Evolutionary conservation across 2,329 filamentous ascomycete genomes (phyloP).

Genomic region (Neonectria punicea): DNA sequence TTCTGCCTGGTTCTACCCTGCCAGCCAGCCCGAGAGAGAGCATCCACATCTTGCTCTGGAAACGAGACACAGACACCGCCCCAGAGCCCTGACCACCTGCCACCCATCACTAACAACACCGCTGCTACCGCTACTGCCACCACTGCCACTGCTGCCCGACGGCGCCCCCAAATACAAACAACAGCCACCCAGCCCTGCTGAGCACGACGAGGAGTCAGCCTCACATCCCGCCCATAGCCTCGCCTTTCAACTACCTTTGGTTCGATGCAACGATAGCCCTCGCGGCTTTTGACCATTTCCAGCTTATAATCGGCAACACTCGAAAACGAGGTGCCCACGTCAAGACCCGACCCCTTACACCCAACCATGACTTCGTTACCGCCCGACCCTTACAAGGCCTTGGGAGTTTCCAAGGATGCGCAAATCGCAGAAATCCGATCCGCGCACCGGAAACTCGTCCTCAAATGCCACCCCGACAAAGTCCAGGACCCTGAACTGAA

Average conservation of each 20-base stretch:
- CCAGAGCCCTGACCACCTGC: conserved; percentile 42
- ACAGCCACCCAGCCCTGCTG: conserved; percentile 37
- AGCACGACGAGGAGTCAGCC: conserved; percentile 36
- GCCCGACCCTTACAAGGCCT: conserved; percentile 81
- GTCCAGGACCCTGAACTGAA: conserved; percentile 82
- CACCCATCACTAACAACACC: conserved; percentile 7
- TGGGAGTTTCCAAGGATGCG: conserved; percentile 80
- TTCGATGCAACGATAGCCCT: conserved; percentile 40
- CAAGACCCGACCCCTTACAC: conserved; percentile 20
- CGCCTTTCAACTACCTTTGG: conserved; percentile 35
- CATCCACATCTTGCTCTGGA: conserved; percentile 41
- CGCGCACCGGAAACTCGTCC: conserved; percentile 85
- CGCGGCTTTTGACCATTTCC: conserved; percentile 16
- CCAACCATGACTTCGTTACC: conserved; percentile 61
- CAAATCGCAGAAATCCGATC: conserved; percentile 77
- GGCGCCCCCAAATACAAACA: conserved; percentile 38
- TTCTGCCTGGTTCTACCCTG: conserved; percentile 41
- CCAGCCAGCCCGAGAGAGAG: conserved; percentile 32
- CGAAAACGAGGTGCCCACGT: conserved; percentile 23
- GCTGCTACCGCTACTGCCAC: conserved; percentile 25
- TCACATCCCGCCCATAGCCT: conserved; percentile 35
- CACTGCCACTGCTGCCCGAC: conserved; percentile 34
- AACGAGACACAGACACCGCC: conserved; percentile 43
- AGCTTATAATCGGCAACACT: conserved; percentile 31
- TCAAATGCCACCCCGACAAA: conserved; percentile 93